Conservation (phyloP, 441 rosid genomes). For the Adansonia grandidieri region DNA sequence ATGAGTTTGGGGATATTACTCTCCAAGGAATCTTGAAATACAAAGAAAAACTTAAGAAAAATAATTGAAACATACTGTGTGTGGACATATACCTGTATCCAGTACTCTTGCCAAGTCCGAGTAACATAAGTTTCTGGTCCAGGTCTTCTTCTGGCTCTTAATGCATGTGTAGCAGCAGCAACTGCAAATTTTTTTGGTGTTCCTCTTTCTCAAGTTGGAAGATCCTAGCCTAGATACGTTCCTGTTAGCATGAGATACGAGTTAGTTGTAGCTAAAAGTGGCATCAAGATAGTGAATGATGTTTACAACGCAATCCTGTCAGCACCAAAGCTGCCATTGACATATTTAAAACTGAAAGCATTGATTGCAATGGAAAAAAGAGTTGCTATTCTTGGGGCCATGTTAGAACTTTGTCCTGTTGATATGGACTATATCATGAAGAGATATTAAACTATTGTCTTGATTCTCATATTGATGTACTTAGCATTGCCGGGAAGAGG, state of each 20-base stretch:
- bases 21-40: too few species aligned
- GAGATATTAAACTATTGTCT: slow-evolving; percentile 24
- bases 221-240: slow-evolving; percentile 33
- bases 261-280: slow-evolving; percentile 33
- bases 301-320: slow-evolving; percentile 37
- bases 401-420: slow-evolving; percentile 35
- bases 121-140: too few species aligned
- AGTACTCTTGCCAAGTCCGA: too few species aligned
- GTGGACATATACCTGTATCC: too few species aligned
- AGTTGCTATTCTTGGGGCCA: slow-evolving; percentile 39
- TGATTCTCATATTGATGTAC: slow-evolving; percentile 23
- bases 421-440: slow-evolving; percentile 33
- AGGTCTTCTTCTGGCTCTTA: slow-evolving; percentile 36
- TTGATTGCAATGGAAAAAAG: slow-evolving; percentile 35
- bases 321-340: slow-evolving; percentile 43
- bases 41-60: too few species aligned
- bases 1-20: too few species aligned
- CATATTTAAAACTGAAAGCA: slow-evolving; percentile 32
- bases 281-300: slow-evolving; percentile 36
- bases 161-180: slow-evolving; percentile 43
- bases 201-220: slow-evolving; percentile 37
- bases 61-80: too few species aligned
- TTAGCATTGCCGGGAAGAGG: slow-evolving; percentile 35
- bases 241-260: slow-evolving; percentile 33
- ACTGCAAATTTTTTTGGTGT: slow-evolving; percentile 31